A percentile compares a stretch with the other conserved stretches of the same genome.
These are phyloP conservation scores for Eutypa lata DNA, from an alignment of 2,329 filamentous ascomycete species.

Conservation along the genomic window DNA sequence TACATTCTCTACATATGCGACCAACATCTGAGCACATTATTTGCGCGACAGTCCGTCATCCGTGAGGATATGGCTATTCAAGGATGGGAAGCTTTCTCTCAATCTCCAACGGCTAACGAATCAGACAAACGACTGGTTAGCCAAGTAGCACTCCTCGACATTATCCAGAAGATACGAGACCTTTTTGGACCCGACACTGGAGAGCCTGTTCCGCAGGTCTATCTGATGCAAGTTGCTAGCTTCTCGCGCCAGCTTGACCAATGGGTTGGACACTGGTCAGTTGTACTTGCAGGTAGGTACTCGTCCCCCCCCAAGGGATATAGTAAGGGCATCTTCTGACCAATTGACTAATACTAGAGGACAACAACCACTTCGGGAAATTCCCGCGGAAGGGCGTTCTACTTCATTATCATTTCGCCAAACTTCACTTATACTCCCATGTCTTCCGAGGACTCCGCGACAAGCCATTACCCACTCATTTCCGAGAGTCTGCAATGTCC, in stretches of 20 bases:
- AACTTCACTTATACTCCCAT: conserved; percentile 40
- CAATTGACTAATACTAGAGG: conserved; percentile 31
- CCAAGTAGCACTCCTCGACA: conserved; percentile 56
- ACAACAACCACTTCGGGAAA: conserved; percentile 35
- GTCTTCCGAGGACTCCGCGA: conserved; percentile 36
- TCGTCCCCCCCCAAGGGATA: conserved; percentile 7
- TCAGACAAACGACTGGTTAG: conserved; percentile 55
- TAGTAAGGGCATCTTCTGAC: neutral
- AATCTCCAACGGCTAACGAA: conserved; percentile 46
- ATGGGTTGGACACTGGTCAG: conserved; percentile 35
- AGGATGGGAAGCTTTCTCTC: conserved; percentile 55
- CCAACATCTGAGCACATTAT: conserved; percentile 57
- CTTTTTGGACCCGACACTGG: conserved; percentile 55
- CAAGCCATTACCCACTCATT: conserved; percentile 30
- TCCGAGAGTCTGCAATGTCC: conserved; percentile 30
- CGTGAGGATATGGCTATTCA: conserved; percentile 56
- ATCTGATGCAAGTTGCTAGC: conserved; percentile 43
- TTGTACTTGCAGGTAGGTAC: conserved; percentile 24
- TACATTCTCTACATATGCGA: conserved; percentile 48
- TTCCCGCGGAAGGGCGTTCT: conserved; percentile 36
- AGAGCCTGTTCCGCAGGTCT: conserved; percentile 46
- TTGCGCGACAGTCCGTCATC: conserved; percentile 56
- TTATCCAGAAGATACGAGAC: conserved; percentile 52
- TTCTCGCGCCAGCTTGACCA: conserved; percentile 32
- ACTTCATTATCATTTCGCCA: conserved; percentile 40